phyloP scores from a whole-genome alignment of 768 basidiomycete genomes.

The Lactarius deliciosus region DNA sequence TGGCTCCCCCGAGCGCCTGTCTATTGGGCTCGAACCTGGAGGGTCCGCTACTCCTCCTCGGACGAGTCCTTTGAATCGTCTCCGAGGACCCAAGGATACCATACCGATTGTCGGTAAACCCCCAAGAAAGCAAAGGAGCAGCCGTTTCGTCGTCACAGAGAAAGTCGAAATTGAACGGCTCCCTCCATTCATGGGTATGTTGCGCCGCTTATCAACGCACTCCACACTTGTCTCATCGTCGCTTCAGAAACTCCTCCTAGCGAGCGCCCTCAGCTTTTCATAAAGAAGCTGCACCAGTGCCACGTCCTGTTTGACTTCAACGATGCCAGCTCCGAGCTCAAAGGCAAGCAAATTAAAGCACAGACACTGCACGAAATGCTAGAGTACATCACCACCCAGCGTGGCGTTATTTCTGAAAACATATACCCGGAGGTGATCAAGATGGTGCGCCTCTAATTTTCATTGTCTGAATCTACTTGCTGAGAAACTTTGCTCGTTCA shows the following conservation, averaged over 20 bases:
- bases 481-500: constrained; percentile 36
- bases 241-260: constrained; percentile 77
- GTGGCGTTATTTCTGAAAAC: constrained; percentile 92
- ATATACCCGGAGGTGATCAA: constrained; percentile 99
- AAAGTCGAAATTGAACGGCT: constrained; percentile 95
- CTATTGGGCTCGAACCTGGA: constrained; percentile 48
- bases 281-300: constrained; percentile 95
- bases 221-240: constrained; percentile 26
- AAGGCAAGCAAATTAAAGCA: constrained; percentile 98
- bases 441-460: constrained; percentile 65
- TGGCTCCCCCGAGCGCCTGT: constrained; percentile 49
- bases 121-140: constrained; percentile 96
- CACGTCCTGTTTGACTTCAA: constrained; percentile 98
- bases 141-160: constrained; percentile 93
- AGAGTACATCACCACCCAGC: constrained; percentile 96
- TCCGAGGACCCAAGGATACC: constrained; percentile 90
- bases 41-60: constrained; percentile 57
- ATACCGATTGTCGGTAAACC: constrained; percentile 96
- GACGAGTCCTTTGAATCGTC: constrained; percentile 65
- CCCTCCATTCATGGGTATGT: constrained; percentile 83
- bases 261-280: constrained; percentile 88
- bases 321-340: constrained; percentile 92
- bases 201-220: constrained; percentile 12
- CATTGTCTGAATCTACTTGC: constrained; percentile 14
- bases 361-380: constrained; percentile 98